Evolutionary conservation across 73 alveolate species (phyloP).

Genomic region (Durusdinium trenchii): DNA sequence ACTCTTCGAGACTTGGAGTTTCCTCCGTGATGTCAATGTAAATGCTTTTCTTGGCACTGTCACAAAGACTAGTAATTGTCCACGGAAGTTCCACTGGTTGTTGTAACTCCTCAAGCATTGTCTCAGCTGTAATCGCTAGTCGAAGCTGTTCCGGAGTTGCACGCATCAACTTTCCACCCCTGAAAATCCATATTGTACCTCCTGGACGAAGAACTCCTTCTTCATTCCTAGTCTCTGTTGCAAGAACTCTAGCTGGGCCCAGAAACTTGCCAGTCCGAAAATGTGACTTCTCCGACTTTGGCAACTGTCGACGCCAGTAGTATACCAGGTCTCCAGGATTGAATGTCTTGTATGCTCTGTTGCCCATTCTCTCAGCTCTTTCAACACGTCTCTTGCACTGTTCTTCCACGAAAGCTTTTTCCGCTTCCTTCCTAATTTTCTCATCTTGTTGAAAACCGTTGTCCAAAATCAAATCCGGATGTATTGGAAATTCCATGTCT

Average conservation of each 20-base stretch:
- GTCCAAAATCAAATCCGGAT: background rate
- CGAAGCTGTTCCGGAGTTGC: background rate
- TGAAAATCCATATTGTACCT: background rate
- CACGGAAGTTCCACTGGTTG: background rate
- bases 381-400: background rate
- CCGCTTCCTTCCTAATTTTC: background rate
- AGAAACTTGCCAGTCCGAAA: constrained; percentile 4
- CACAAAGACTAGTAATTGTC: too few relatives aligned
- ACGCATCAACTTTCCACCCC: background rate
- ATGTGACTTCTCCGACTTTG: background rate
- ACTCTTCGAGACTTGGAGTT: too few relatives aligned
- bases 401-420: background rate
- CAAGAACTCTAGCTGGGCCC: background rate
- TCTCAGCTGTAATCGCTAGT: background rate
- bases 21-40: too few relatives aligned
- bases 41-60: too few relatives aligned
- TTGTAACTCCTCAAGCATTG: background rate
- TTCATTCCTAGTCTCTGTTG: background rate
- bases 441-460: background rate
- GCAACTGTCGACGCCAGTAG: background rate
- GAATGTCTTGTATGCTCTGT: background rate
- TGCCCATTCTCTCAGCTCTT: background rate
- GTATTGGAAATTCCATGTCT: background rate
- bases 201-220: background rate
- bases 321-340: constrained; percentile 25